phyloP scores from a whole-genome alignment of 2,329 filamentous ascomycete genomes.

The Tolypocladium ovalisporum region DNA sequence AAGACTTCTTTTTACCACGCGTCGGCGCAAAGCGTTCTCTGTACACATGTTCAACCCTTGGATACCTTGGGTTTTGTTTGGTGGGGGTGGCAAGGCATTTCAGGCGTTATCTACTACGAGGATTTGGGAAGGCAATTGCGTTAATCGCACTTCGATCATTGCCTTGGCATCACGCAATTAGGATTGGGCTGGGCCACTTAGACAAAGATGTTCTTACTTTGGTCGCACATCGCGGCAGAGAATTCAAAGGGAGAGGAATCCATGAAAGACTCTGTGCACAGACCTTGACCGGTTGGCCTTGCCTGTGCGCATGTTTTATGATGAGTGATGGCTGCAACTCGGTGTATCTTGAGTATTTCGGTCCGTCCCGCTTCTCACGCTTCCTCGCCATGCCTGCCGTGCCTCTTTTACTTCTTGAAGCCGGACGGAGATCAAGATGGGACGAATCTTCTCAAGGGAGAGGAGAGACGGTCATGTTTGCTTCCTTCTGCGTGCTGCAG shows the following conservation, averaged over 20 bases:
- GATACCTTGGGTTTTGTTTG: conserved; percentile 11
- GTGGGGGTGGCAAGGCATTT: conserved; percentile 14
- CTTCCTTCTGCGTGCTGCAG: background rate
- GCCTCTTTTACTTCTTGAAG: too few relatives aligned
- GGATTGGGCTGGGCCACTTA: background rate
- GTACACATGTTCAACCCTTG: conserved; percentile 14
- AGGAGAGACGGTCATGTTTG: background rate
- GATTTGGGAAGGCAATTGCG: background rate
- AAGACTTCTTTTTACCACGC: conserved; percentile 4
- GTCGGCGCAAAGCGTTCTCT: conserved; percentile 10
- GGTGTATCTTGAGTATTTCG: background rate
- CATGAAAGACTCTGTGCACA: background rate
- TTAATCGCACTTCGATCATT: background rate
- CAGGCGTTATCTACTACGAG: conserved; percentile 12
- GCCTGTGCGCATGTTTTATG: background rate
- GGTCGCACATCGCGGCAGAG: background rate
- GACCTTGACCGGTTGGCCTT: too few relatives aligned
- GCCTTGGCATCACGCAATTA: background rate
- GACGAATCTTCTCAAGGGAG: too few relatives aligned
- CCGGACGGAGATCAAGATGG: too few relatives aligned
- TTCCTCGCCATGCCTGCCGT: background rate
- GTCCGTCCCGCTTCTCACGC: background rate
- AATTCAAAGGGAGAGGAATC: background rate
- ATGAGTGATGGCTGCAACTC: background rate
- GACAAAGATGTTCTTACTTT: background rate